Conservation (phyloP, 441 rosid genomes). For the Adansonia rubrostipa region DNA sequence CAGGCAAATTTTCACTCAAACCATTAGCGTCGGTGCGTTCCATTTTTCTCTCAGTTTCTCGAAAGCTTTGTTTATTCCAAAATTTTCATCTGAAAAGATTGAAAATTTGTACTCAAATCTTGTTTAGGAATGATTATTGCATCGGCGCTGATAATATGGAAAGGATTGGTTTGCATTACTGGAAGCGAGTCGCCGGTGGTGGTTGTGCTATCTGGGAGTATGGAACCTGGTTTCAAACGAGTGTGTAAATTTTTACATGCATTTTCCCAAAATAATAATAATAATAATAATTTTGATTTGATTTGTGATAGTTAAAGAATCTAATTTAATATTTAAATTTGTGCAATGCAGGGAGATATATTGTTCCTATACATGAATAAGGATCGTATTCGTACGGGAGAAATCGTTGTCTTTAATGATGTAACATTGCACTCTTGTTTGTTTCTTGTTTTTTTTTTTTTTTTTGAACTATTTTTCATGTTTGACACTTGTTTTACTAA, state of each 20-base stretch:
- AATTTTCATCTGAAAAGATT: neutral
- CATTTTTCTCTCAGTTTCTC: neutral
- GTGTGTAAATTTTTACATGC: constrained; percentile 35
- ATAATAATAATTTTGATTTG: too few relatives aligned
- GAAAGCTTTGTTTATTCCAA: neutral
- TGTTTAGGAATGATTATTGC: constrained; percentile 67
- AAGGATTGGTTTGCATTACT: constrained; percentile 69
- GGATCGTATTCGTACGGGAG: constrained; percentile 83
- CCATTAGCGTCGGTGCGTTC: constrained; percentile 48
- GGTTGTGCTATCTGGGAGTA: constrained; percentile 82
- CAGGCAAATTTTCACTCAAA: constrained; percentile 45
- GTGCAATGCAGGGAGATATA: constrained; percentile 72
- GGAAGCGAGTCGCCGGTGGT: constrained; percentile 88
- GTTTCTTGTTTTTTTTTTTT: constrained; percentile 17
- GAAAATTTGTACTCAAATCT: neutral
- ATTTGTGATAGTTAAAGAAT: neutral
- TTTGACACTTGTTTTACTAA: constrained; percentile 21
- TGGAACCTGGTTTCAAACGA: constrained; percentile 93
- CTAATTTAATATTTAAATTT: neutral
- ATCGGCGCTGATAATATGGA: constrained; percentile 83
- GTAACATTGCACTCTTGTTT: constrained; percentile 43
- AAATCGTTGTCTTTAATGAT: constrained; percentile 79
- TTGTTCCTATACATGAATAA: constrained; percentile 73
- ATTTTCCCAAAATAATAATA: too few relatives aligned
- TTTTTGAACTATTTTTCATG: neutral